Base-by-base conservation (phyloP, 208 protist genomes). In the Balamuthia mandrillaris region DNA sequence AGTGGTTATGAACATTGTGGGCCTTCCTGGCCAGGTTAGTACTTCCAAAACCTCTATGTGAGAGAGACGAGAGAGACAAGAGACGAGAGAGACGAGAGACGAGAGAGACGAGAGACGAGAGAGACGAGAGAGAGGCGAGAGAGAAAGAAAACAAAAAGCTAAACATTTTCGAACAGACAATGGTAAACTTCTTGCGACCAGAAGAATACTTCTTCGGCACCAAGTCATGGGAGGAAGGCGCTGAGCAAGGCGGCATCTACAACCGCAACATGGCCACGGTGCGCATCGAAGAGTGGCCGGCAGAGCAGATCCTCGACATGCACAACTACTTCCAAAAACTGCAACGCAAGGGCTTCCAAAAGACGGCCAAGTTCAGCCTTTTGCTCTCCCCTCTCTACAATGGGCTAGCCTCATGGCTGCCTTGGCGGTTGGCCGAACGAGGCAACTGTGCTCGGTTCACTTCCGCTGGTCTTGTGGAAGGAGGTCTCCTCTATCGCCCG, bases 391-490 rank as follows among this genome's bases (percentile, higher is more conserved):
- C 70, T 1, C 49, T 79, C 14, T 79, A 79, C 45, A 79, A 79
- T 47, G 51, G 51, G 33, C 70, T 79, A 10, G 70, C 70, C 24
- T 39, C 44, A 5, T 79, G 70, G 70, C n/a, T 79, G 70, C 70
- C 70, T 14, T 29, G 51, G 70, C 44, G 5, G 10, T 31, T 65
- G 24, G 52, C 52, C n/a, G 75, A 82, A 39, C 9, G 51, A 41
- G 75, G 75, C 33, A 82, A 82, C 39, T 82, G 75, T n/a, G 75
- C 75, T 3, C 75, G 75, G 10, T 82, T 24, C 51, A 82, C 75
- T 14, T 82, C 75, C 10, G 47, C 41, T 29, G 75, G 75, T 10
- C 75, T 82, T n/a, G 52, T 51, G 52, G 35, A 47, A 35, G 75
- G 51, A 2, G 12, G 39, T 14, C 41, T 82, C 52, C 41, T 82